Base-by-base conservation (phyloP, 768 basidiomycete genomes). In the Mycena venus region DNA sequence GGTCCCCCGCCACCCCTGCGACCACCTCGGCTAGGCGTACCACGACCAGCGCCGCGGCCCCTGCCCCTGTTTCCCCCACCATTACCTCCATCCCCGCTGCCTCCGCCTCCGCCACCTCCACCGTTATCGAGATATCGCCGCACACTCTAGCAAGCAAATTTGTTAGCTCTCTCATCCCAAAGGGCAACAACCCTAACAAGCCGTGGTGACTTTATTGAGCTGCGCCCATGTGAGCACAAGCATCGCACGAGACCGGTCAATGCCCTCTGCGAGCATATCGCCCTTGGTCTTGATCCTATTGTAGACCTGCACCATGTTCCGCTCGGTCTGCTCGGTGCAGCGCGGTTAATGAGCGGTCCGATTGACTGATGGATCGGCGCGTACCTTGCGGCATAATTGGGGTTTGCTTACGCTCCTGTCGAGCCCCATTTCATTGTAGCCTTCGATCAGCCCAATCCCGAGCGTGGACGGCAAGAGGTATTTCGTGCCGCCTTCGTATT, bases 391-490 rank as follows among this genome's bases (percentile, higher is more conserved):
- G 42, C 98, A 89, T 17, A 99, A 88, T 76, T 96, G 94, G 0
- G 98, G 98, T 80, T 98, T 99, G 81, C 93, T 96, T 68, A 99
- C 86, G 77, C 95, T 98, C 80, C 91, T 91, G 29, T 97, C 94
- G 64, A 99, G 92, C 1, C 95, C 97, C 73, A 99, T 95, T 73
- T 92, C 86, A 80, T 97, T 95, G 84, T 98, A 99, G 0, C 97
- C 98, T 78, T 99, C 96, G 21, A 99, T 89, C 9, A 99, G 90
- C 0, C 95, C 98, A 67, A 98, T 94, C 2, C 98, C 98, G 36
- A 99, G 92, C 2, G 94, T 96, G 0, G 98, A 99, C 1, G 98
- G 98, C 17, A 98, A 87, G 47, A 99, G 92, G 81, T 98, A 98
- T 82, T 99, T 99, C 34, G 91, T 94, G 19, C 87, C 82, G 14